These are phyloP conservation scores for Artemisia argyi DNA, from an alignment of 129 eudicot species.

Conservation along the genomic window DNA sequence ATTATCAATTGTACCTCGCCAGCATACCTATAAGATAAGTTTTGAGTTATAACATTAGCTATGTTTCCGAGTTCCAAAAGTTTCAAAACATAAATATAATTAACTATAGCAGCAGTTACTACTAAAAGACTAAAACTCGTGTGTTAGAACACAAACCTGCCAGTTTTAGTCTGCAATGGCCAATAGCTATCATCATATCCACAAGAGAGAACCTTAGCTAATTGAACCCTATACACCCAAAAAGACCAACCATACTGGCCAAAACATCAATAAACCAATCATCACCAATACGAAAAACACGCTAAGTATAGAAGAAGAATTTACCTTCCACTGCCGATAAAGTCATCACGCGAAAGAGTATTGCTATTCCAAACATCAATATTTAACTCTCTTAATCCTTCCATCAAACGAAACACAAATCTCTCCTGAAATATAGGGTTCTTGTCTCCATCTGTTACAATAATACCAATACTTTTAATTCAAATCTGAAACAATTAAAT, in stretches of 20 bases:
- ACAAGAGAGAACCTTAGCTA: conserved; percentile 71
- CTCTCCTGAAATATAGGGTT: conserved; percentile 92
- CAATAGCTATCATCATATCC: conserved; percentile 82
- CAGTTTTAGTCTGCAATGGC: conserved; percentile 71
- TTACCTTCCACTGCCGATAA: conserved; percentile 97
- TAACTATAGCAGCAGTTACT: too few species aligned
- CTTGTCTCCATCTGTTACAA: conserved; percentile 74
- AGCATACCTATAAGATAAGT: conserved; percentile 51
- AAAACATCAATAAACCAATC: not conserved
- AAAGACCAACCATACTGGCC: not conserved
- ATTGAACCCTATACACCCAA: conserved; percentile 49
- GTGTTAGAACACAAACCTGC: conserved; percentile 49
- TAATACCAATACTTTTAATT: not conserved
- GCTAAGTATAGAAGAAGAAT: not conserved
- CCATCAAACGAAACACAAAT: conserved; percentile 64
- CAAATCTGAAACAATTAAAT: too few species aligned
- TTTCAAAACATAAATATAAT: too few species aligned
- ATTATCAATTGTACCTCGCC: conserved; percentile 84
- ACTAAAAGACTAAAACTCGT: not conserved
- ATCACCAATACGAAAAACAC: not conserved
- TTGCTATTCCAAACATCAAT: conserved; percentile 86
- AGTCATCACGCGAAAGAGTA: conserved; percentile 57
- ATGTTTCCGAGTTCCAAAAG: not conserved
- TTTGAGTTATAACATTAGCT: not conserved
- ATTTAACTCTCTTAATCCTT: conserved; percentile 74